Evolutionary conservation across 2,329 filamentous ascomycete species (phyloP).

Genomic region (Exophiala alcalophila): DNA sequence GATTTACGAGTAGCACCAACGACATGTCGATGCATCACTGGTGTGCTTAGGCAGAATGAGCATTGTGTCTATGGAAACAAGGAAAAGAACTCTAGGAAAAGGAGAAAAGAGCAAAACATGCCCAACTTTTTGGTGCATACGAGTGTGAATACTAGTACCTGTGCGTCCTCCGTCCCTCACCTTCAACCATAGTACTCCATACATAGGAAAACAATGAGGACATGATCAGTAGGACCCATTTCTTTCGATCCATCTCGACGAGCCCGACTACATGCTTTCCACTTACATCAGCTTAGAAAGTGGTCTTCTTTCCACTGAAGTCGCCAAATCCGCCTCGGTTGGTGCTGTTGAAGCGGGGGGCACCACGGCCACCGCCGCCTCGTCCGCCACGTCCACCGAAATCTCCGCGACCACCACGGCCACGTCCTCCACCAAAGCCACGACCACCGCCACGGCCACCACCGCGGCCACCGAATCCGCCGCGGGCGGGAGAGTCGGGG

Average conservation of each 20-base stretch:
- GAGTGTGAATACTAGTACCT: too few relatives aligned
- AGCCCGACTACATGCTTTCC: constrained; percentile 9
- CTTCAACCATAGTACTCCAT: too few relatives aligned
- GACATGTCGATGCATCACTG: too few relatives aligned
- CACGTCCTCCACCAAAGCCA: constrained; percentile 51
- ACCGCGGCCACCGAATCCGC: constrained; percentile 47
- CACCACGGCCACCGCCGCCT: constrained; percentile 45
- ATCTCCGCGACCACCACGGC: constrained; percentile 45
- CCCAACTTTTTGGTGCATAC: constrained; percentile 15
- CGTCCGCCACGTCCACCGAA: constrained; percentile 53
- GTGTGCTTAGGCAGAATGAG: too few relatives aligned
- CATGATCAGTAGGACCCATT: too few relatives aligned
- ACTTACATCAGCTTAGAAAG: constrained; percentile 49
- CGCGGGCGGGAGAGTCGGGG: constrained; percentile 38
- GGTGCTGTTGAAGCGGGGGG: constrained; percentile 46
- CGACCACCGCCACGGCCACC: constrained; percentile 54
- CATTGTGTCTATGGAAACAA: too few relatives aligned
- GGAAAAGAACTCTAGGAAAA: too few relatives aligned
- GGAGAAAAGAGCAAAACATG: constrained; percentile 6
- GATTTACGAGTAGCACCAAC: too few relatives aligned
- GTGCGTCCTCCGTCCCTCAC: too few relatives aligned
- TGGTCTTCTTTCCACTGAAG: constrained; percentile 78
- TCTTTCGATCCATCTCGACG: too few relatives aligned
- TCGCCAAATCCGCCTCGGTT: constrained; percentile 58
- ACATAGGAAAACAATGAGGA: too few relatives aligned